phyloP scores from a whole-genome alignment of 495 filamentous ascomycete genomes.

The Penicillium waksmanii region DNA sequence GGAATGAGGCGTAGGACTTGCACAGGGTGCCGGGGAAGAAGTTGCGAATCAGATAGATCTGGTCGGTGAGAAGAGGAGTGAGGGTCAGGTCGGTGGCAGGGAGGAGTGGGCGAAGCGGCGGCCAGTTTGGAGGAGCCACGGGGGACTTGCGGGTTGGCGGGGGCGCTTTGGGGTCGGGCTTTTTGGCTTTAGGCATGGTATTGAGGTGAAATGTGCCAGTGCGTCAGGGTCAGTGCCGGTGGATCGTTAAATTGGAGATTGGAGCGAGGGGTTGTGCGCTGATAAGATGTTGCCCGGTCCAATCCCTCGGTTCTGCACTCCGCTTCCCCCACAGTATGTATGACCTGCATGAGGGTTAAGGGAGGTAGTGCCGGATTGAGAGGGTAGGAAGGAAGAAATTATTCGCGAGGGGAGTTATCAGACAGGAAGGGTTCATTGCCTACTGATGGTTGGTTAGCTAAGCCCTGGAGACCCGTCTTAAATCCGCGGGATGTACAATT shows the following conservation, averaged over 20 bases:
- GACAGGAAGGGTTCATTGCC: neutral
- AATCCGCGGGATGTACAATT: no score
- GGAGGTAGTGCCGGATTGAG: neutral
- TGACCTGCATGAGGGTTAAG: slow-evolving; percentile 4
- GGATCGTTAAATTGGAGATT: slow-evolving; percentile 6
- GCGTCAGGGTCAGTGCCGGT: neutral
- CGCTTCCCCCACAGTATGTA: slow-evolving; percentile 17
- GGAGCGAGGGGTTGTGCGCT: slow-evolving; percentile 9
- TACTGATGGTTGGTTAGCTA: no score
- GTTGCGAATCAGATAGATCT: slow-evolving; percentile 76
- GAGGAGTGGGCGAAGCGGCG: slow-evolving; percentile 72
- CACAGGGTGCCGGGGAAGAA: slow-evolving; percentile 82
- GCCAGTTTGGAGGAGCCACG: slow-evolving; percentile 66
- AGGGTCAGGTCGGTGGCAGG: slow-evolving; percentile 67
- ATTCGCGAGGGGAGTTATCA: neutral
- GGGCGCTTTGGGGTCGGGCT: slow-evolving; percentile 25
- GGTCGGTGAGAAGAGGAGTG: slow-evolving; percentile 59
- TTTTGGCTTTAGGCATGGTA: slow-evolving; percentile 34
- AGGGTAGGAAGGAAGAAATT: neutral
- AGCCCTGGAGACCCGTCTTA: no score
- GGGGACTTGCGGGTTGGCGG: slow-evolving; percentile 20
- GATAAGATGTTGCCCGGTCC: slow-evolving; percentile 12
- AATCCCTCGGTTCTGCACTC: slow-evolving; percentile 13
- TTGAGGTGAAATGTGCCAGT: neutral
- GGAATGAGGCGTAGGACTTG: slow-evolving; percentile 78